Evolutionary conservation across 2,329 filamentous ascomycete species (phyloP), one percentile per base, ranked within the genome.

Genomic region (Alternaria longipes): DNA sequence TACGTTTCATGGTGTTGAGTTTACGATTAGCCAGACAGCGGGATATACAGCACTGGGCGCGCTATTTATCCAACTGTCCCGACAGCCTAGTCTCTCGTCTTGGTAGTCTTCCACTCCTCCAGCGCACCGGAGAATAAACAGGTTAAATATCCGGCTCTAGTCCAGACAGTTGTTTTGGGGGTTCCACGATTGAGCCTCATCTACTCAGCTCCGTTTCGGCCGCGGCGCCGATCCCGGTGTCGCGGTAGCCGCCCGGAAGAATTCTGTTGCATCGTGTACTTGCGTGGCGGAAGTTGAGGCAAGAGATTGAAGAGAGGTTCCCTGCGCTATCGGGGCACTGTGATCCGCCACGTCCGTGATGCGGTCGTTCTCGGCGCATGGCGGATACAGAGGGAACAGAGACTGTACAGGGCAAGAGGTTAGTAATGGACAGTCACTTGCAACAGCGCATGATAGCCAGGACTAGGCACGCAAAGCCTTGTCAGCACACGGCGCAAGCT

Each of bases 191-290:
- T 66, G 66, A 68, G 66, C 62, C 66, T 66, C 62, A 65, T 56
- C 24, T 54, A 56, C 28, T 45, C 50, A 55, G 59, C 54, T 68
- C 64, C 63, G 70, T 62, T 59, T 63, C 70, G 70, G 70, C 70
- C 64, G 68, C 70, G 68, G 68, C 70, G 64, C 68, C 67, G 64
- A 68, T 54, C 42, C 60, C 64, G 65, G 52, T 54, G 57, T 47
- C 55, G 62, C 62, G 58, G 64, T 60, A 66, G 66, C 40, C 61
- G 65, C 47, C 64, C 69, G 69, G 69, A 72, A 70, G 60, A 71
- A 70, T 67, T 71, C 50, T 55, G 30, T 57, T 28, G 34, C 56
- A 53, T 53, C 26, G 55, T 51, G 42, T 36, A 45, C 47, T 44
- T 47, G 44, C 32, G 42, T n/a, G 22, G 38, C n/a, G 49, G 34